A percentile compares a stretch with the other conserved stretches of the same genome.
These are phyloP conservation scores for Parafenestella ontariensis DNA, from an alignment of 2,329 filamentous ascomycete genomes.

Conservation along the genomic window DNA sequence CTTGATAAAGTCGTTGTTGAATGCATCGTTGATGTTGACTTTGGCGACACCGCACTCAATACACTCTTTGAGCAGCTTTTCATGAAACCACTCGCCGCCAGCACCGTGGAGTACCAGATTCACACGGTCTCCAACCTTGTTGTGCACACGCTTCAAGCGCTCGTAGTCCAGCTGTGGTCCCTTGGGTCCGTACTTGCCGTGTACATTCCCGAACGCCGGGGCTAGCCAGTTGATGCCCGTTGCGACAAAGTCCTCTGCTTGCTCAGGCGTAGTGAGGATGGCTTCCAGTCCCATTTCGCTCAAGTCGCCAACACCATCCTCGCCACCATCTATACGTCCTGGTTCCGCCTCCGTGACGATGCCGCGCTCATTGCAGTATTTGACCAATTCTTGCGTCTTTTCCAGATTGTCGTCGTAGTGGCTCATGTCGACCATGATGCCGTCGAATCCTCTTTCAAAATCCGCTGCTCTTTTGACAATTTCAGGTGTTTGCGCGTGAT, in stretches of 20 bases:
- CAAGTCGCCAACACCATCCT: slow-evolving; percentile 76
- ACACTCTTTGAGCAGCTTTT: slow-evolving; percentile 62
- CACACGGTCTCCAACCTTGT: slow-evolving; percentile 58
- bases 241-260: slow-evolving; percentile 73
- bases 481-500: slow-evolving; percentile 70
- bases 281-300: slow-evolving; percentile 63
- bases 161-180: slow-evolving; percentile 59
- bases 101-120: slow-evolving; percentile 65
- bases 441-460: slow-evolving; percentile 39
- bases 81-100: slow-evolving; percentile 59
- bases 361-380: slow-evolving; percentile 68
- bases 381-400: slow-evolving; percentile 67
- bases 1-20: slow-evolving; percentile 60
- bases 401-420: slow-evolving; percentile 74
- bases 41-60: slow-evolving; percentile 63
- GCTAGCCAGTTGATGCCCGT: slow-evolving; percentile 78
- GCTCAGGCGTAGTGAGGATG: slow-evolving; percentile 70
- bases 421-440: slow-evolving; percentile 70
- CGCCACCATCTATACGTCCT: slow-evolving; percentile 73
- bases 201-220: slow-evolving; percentile 78
- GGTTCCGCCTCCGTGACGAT: slow-evolving; percentile 76
- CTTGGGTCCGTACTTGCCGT: slow-evolving; percentile 73
- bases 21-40: slow-evolving; percentile 66
- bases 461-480: slow-evolving; percentile 68
- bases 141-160: slow-evolving; percentile 53